phyloP scores from a whole-genome alignment of 2,329 filamentous ascomycete species.

The Chaetomium sp. region DNA sequence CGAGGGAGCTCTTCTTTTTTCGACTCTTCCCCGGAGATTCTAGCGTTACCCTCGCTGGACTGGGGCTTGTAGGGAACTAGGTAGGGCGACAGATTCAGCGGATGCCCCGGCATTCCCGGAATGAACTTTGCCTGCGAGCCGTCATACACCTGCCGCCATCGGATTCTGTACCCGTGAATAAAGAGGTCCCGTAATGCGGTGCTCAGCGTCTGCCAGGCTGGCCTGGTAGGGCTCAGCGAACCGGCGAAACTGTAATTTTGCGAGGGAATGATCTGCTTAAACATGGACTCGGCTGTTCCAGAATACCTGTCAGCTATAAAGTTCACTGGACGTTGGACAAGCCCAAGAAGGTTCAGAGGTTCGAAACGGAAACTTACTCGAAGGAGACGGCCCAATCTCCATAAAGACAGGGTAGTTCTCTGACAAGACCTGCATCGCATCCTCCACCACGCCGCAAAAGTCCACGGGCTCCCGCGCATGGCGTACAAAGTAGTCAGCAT shows the following conservation, averaged over 20 bases:
- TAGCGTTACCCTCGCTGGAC: background rate
- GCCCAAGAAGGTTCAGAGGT: too few relatives aligned
- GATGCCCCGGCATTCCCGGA: background rate
- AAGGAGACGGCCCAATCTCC: background rate
- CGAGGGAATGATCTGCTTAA: background rate
- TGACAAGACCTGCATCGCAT: background rate
- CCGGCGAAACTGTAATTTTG: background rate
- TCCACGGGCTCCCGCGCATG: background rate
- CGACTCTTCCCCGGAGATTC: background rate
- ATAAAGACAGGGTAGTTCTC: background rate
- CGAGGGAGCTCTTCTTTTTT: background rate
- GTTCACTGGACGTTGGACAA: too few relatives aligned
- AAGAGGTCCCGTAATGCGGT: background rate
- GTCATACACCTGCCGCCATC: background rate
- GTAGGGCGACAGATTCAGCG: background rate
- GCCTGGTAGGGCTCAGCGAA: background rate
- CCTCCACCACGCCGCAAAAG: background rate
- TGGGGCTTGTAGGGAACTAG: background rate
- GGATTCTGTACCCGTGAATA: background rate
- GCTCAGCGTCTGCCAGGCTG: background rate
- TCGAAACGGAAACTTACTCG: background rate
- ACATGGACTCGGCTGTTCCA: background rate
- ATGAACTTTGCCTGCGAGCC: background rate
- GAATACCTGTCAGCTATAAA: background rate
- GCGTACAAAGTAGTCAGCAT: background rate